A percentile compares a stretch with the other conserved stretches of the same genome.
These are phyloP conservation scores for Rhodotorula sp. DNA, from an alignment of 1,284 basidiomycete species.

Conservation along the genomic window DNA sequence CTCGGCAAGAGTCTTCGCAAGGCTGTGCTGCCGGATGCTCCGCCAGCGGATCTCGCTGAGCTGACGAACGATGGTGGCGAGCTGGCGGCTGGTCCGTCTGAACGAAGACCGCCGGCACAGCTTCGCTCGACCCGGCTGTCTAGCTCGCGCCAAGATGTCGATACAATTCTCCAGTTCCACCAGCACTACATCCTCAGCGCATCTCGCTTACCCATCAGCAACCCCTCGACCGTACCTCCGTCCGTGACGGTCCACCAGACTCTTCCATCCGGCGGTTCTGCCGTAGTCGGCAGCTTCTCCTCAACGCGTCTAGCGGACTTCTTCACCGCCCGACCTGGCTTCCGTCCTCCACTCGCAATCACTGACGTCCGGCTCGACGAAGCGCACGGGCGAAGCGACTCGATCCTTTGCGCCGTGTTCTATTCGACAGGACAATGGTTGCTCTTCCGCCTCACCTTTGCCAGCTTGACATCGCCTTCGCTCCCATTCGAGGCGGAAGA, in stretches of 20 bases:
- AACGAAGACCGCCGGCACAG: neutral
- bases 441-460: slow-evolving; percentile 40
- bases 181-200: slow-evolving; percentile 14
- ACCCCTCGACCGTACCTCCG: slow-evolving; percentile 2
- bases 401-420: slow-evolving; percentile 39
- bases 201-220: neutral
- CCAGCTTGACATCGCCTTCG: neutral
- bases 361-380: slow-evolving; percentile 41
- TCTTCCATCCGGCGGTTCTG: neutral
- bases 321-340: slow-evolving; percentile 8
- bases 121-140: neutral
- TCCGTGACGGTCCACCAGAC: slow-evolving; percentile 22
- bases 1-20: slow-evolving; percentile 17
- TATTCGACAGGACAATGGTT: slow-evolving; percentile 45
- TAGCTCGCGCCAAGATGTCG: neutral
- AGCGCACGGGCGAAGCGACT: neutral
- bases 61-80: neutral
- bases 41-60: neutral
- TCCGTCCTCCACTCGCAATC: slow-evolving; percentile 11
- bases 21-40: slow-evolving; percentile 19
- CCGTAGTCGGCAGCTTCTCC: slow-evolving; percentile 17
- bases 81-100: neutral
- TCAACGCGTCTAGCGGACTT: slow-evolving; percentile 3
- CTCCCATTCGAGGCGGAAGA: slow-evolving; percentile 10
- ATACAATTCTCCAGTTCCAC: slow-evolving; percentile 28